Evolutionary conservation across 306 rosid genomes (phyloP).

Genomic region (Acacia acuminata): DNA sequence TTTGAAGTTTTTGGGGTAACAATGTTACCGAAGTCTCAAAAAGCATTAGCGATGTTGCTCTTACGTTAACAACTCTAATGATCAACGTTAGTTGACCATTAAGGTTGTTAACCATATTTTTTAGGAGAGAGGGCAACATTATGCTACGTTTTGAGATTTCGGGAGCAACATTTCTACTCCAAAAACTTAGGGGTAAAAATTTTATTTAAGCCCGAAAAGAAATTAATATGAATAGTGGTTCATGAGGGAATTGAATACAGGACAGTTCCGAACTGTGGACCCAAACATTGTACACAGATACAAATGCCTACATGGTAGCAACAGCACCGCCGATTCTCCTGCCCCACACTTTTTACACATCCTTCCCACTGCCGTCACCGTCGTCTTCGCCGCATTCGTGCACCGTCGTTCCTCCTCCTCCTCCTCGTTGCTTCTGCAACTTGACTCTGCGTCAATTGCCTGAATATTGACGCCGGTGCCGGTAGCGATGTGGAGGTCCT

Average conservation of each 20-base stretch:
- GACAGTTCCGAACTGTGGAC: conserved; percentile 70
- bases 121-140: no score
- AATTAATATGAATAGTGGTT: conserved; percentile 82
- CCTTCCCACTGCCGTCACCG: conserved; percentile 27
- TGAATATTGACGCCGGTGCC: not conserved
- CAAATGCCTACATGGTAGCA: conserved; percentile 88
- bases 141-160: no score
- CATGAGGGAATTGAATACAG: conserved; percentile 66
- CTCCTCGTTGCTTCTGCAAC: conserved; percentile 54
- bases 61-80: no score
- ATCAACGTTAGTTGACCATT: no score
- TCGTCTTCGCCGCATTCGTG: not conserved
- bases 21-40: no score
- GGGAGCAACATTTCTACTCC: no score
- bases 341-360: conserved; percentile 65
- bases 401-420: not conserved
- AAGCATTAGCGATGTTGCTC: no score
- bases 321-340: conserved; percentile 67
- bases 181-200: no score
- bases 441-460: conserved; percentile 55
- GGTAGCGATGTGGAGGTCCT: conserved; percentile 6
- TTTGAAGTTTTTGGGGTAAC: no score
- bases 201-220: no score
- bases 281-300: conserved; percentile 83
- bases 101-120: no score